Base-by-base conservation (phyloP, 208 protist species). In the Wallacemonas sp. region DNA sequence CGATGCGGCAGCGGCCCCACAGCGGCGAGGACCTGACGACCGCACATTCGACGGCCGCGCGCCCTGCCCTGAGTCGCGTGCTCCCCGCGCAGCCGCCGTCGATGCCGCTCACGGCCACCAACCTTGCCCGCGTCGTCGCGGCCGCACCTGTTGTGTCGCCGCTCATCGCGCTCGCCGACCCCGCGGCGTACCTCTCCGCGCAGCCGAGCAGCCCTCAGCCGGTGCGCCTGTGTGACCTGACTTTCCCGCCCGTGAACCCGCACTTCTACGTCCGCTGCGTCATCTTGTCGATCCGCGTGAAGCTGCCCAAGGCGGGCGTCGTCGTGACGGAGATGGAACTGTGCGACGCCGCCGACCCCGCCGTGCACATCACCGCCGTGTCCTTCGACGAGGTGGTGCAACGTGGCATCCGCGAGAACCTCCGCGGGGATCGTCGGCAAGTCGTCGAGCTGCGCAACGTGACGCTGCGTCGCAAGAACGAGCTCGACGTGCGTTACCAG, bases 281-380 rank as follows among this genome's bases (percentile, higher is more conserved):
- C 57, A 59, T 91, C 18, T 61, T 91, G n/a, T 72, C 70, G 0
- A 79, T 94, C 8, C 81, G 82, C 50, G 88, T 91, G 63, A 86
- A 84, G 50, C 76, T 61, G 20, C 82, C 86, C 3, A 88, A 86
- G 64, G 73, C 81, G 0, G 80, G 72, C 39, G 16, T 92, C 22
- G 76, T 71, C 11, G 76, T 94, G 18, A 82, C 79, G 18, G 81
- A 90, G 65, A 55, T 93, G 39, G 89, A 95, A 63, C 74, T 95
- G n/a, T 82, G 82, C 44, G 89, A 95, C 50, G 68, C 65, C n/a
- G 78, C 76, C 14, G 72, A 81, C 48, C 65, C 84, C 11, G 61
- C 67, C 29, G 57, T 87, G 67, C 82, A 79, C n/a, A 93, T 95
- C 55, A 92, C 84, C 0, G 80, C 79, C 4, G 78, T 95, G n/a